These are phyloP conservation scores for Claviceps spartinae DNA, from an alignment of 2,329 filamentous ascomycete species.

Conservation along the genomic window DNA sequence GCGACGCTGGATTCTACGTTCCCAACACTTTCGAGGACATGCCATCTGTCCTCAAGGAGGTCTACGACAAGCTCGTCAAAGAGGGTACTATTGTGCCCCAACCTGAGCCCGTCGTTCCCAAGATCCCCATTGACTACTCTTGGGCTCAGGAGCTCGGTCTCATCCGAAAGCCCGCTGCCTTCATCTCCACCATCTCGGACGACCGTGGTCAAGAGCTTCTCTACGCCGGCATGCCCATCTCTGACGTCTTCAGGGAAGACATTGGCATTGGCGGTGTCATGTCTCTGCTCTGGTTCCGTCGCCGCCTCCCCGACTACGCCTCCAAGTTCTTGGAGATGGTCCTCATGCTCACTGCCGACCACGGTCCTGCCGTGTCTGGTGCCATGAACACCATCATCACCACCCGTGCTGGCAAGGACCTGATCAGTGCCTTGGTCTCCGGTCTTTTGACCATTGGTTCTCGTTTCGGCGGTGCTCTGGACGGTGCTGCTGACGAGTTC, in stretches of 20 bases:
- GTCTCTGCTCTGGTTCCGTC: conserved; percentile 99
- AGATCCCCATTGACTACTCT: conserved; percentile 99
- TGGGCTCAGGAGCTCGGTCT: conserved; percentile 99
- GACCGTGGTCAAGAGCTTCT: conserved; percentile 98
- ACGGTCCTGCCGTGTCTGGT: conserved; percentile 96
- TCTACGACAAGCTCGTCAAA: conserved; percentile 82
- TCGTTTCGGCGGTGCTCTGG: conserved; percentile 94
- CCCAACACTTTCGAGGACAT: conserved; percentile 96
- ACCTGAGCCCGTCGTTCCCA: conserved; percentile 83
- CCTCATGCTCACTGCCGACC: conserved; percentile 98
- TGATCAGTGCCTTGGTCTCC: conserved; percentile 88
- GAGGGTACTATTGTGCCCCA: conserved; percentile 74
- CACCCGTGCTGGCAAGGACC: conserved; percentile 95
- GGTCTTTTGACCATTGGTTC: conserved; percentile 98
- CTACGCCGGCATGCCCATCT: conserved; percentile 98
- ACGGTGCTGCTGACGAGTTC: conserved; percentile 97
- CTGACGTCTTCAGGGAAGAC: conserved; percentile 98
- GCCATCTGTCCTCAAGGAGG: conserved; percentile 57
- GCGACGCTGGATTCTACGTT: conserved; percentile 84
- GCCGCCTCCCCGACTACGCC: conserved; percentile 86
- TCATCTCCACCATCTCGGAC: conserved; percentile 99
- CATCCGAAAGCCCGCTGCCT: conserved; percentile 97
- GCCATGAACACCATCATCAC: conserved; percentile 99
- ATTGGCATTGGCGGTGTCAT: conserved; percentile 99
- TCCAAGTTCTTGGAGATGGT: conserved; percentile 99